A percentile compares a stretch with the other conserved stretches of the same genome.
These are phyloP conservation scores for Mycena vitilis DNA, from an alignment of 768 basidiomycete species.

Conservation along the genomic window DNA sequence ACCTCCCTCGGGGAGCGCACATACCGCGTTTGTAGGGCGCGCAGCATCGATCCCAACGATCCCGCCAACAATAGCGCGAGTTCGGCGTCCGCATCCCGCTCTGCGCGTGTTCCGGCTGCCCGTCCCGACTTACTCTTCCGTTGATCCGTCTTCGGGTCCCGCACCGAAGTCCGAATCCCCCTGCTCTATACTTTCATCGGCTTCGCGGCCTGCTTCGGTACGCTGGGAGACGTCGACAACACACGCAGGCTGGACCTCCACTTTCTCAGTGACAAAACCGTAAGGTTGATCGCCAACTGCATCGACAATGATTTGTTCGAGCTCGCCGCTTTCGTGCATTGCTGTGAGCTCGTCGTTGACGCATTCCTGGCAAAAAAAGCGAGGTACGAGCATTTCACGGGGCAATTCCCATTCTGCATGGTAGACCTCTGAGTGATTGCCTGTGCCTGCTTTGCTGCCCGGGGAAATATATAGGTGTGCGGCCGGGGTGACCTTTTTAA, in stretches of 20 bases:
- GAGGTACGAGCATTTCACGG: slow-evolving; percentile 48
- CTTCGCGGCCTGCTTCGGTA: neutral
- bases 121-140: too few relatives aligned
- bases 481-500: slow-evolving; percentile 39
- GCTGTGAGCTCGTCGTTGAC: slow-evolving; percentile 45
- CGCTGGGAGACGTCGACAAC: slow-evolving; percentile 10
- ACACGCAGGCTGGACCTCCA: neutral
- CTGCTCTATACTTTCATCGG: neutral
- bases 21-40: too few relatives aligned
- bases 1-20: too few relatives aligned
- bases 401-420: slow-evolving; percentile 66
- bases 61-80: too few relatives aligned
- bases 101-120: too few relatives aligned
- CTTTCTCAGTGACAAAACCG: neutral
- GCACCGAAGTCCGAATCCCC: too few relatives aligned
- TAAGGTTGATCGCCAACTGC: slow-evolving; percentile 30
- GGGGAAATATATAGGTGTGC: slow-evolving; percentile 64
- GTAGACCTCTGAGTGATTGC: slow-evolving; percentile 62
- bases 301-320: slow-evolving; percentile 37
- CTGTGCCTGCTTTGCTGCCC: slow-evolving; percentile 49
- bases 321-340: slow-evolving; percentile 16
- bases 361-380: slow-evolving; percentile 53
- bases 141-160: too few relatives aligned
- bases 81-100: too few relatives aligned
- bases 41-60: too few relatives aligned